phyloP scores from a whole-genome alignment of 1,284 basidiomycete genomes.

The Trametes pubescens region DNA sequence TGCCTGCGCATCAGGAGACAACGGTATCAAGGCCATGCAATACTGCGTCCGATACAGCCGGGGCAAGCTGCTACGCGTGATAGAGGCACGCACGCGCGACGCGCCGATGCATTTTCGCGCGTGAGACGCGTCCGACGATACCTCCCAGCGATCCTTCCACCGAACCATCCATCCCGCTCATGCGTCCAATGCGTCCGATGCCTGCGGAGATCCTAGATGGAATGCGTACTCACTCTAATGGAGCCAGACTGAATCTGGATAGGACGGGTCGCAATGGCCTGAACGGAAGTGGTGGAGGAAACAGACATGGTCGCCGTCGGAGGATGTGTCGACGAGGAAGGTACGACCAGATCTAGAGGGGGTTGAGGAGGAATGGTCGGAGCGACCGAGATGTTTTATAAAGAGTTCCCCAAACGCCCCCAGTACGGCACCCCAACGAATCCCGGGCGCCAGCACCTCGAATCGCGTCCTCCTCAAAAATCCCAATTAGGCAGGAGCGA shows the following conservation, averaged over 20 bases:
- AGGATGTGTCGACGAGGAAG: slow-evolving; percentile 34
- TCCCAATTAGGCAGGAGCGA: slow-evolving; percentile 23
- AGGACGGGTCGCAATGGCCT: slow-evolving; percentile 64
- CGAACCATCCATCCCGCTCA: slow-evolving; percentile 3
- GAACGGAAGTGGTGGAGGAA: slow-evolving; percentile 30
- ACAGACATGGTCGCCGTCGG: slow-evolving; percentile 40
- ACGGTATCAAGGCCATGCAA: slow-evolving; percentile 4
- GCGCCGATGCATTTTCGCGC: slow-evolving; percentile 14
- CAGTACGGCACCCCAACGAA: slow-evolving; percentile 33
- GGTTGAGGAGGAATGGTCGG: slow-evolving; percentile 24
- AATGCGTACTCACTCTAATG: slow-evolving; percentile 62
- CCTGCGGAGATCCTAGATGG: not conserved
- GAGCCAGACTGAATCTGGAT: slow-evolving; percentile 66
- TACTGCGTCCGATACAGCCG: slow-evolving; percentile 7
- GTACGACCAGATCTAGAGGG: slow-evolving; percentile 29
- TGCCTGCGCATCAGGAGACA: slow-evolving; percentile 1
- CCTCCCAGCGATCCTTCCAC: not conserved
- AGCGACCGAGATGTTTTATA: slow-evolving; percentile 25
- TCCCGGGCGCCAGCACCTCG: slow-evolving; percentile 24
- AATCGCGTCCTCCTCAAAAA: slow-evolving; percentile 28
- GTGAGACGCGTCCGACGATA: slow-evolving; percentile 14
- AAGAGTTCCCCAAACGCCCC: slow-evolving; percentile 32
- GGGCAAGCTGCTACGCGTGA: slow-evolving; percentile 14
- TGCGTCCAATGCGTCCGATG: not conserved
- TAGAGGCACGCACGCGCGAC: slow-evolving; percentile 13